These are phyloP conservation scores for Fusarium sp. DNA, from an alignment of 2,329 filamentous ascomycete genomes.

Conservation along the genomic window DNA sequence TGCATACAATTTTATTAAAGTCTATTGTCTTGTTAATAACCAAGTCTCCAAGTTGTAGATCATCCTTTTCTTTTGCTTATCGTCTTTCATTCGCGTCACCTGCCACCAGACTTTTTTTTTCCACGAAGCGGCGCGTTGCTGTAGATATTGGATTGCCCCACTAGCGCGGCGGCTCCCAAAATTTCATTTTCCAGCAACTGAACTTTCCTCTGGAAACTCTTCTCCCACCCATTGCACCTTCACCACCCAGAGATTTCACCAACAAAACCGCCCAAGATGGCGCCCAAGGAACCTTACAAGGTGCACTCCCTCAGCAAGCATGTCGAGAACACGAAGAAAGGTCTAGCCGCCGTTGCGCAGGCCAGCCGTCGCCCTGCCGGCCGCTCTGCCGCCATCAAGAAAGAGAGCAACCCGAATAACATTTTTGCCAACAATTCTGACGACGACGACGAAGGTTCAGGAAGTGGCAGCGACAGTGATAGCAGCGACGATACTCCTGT, in stretches of 20 bases:
- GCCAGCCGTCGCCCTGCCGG: conserved; percentile 49
- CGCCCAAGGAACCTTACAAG: conserved; percentile 52
- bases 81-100: not conserved
- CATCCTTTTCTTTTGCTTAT: not conserved
- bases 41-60: not conserved
- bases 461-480: conserved; percentile 48
- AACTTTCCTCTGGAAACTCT: conserved; percentile 37
- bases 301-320: conserved; percentile 55
- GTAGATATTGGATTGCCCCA: conserved; percentile 31
- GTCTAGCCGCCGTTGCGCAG: conserved; percentile 50
- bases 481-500: conserved; percentile 35
- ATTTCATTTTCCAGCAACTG: conserved; percentile 43
- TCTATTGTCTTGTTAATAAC: not conserved
- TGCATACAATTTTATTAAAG: not conserved
- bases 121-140: conserved; percentile 34
- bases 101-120: conserved; percentile 20
- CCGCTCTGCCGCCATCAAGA: conserved; percentile 50
- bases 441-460: conserved; percentile 48
- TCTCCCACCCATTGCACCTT: conserved; percentile 41
- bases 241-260: conserved; percentile 26
- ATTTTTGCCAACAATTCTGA: conserved; percentile 50
- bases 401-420: conserved; percentile 44
- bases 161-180: conserved; percentile 44
- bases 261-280: conserved; percentile 49
- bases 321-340: conserved; percentile 54